phyloP scores from a whole-genome alignment of 2,329 filamentous ascomycete genomes.

The Myriosclerotinia duriaeana region DNA sequence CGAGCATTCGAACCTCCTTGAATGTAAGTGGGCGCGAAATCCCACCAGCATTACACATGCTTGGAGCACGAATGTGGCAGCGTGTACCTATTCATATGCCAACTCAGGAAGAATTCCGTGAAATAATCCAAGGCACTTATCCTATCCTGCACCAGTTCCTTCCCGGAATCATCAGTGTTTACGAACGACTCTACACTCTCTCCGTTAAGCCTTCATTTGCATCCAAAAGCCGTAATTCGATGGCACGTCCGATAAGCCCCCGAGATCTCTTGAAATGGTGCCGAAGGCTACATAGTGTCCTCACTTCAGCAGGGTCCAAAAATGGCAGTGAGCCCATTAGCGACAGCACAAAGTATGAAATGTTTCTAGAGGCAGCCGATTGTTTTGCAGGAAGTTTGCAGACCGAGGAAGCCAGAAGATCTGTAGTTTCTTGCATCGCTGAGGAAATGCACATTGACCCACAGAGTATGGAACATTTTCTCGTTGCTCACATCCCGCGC shows the following conservation, averaged over 20 bases:
- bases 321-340: conserved; percentile 68
- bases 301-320: conserved; percentile 60
- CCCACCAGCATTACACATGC: conserved; percentile 64
- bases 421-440: conserved; percentile 69
- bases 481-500: conserved; percentile 69
- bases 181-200: conserved; percentile 53
- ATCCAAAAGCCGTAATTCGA: conserved; percentile 50
- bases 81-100: conserved; percentile 68
- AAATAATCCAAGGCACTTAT: conserved; percentile 70
- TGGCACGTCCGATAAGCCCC: conserved; percentile 58
- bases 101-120: conserved; percentile 65
- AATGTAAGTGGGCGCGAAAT: conserved; percentile 67
- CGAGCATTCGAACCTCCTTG: conserved; percentile 77
- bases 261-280: conserved; percentile 93
- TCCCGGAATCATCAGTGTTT: conserved; percentile 59
- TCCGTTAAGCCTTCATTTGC: conserved; percentile 45
- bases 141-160: conserved; percentile 66
- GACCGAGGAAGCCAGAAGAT: conserved; percentile 58
- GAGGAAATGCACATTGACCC: conserved; percentile 85
- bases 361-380: conserved; percentile 91
- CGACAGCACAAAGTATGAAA: conserved; percentile 73
- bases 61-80: conserved; percentile 86
- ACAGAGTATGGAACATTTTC: conserved; percentile 75
- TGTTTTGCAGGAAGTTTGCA: conserved; percentile 84
- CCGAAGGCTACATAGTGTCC: conserved; percentile 66